phyloP scores from a whole-genome alignment of 2,329 filamentous ascomycete genomes.

The Apiospora aurea region DNA sequence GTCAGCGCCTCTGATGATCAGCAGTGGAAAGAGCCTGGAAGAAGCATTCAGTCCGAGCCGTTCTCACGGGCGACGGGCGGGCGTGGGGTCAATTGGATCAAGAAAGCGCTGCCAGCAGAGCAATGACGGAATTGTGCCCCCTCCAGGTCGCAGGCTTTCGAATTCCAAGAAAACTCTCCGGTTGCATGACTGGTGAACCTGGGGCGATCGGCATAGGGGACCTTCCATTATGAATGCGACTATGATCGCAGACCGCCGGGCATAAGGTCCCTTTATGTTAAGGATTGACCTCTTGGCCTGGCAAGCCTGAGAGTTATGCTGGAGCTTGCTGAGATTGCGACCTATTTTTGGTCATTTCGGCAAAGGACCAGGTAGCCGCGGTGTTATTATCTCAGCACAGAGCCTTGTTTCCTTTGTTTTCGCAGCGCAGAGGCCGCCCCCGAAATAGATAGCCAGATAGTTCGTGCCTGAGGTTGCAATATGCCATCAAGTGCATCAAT shows the following conservation, averaged over 20 bases:
- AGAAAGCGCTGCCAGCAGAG: background rate
- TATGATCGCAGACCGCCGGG: constrained; percentile 10
- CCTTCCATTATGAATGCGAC: constrained; percentile 14
- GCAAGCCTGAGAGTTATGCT: background rate
- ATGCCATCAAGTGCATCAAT: background rate
- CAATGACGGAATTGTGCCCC: constrained; percentile 5
- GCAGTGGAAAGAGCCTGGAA: constrained; percentile 10
- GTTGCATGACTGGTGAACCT: constrained; percentile 13
- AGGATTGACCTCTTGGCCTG: constrained; percentile 3
- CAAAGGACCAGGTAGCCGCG: constrained; percentile 6
- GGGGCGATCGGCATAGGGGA: constrained; percentile 1
- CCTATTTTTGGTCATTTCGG: constrained; percentile 18
- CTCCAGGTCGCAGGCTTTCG: background rate
- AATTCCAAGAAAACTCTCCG: constrained; percentile 7
- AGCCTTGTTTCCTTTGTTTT: background rate
- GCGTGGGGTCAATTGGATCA: constrained; percentile 1
- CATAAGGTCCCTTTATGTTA: constrained; percentile 8
- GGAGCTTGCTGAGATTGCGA: background rate
- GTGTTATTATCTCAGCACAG: background rate
- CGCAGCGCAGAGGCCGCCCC: constrained; percentile 4
- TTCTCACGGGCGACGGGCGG: background rate
- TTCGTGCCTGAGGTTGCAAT: constrained; percentile 11
- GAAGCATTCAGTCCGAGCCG: background rate
- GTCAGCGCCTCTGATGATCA: constrained; percentile 20
- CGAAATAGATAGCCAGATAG: background rate